Evolutionary conservation across 2,329 filamentous ascomycete species (phyloP), one percentile per base, ranked within the genome.

Genomic region (Endocalyx cinctus): DNA sequence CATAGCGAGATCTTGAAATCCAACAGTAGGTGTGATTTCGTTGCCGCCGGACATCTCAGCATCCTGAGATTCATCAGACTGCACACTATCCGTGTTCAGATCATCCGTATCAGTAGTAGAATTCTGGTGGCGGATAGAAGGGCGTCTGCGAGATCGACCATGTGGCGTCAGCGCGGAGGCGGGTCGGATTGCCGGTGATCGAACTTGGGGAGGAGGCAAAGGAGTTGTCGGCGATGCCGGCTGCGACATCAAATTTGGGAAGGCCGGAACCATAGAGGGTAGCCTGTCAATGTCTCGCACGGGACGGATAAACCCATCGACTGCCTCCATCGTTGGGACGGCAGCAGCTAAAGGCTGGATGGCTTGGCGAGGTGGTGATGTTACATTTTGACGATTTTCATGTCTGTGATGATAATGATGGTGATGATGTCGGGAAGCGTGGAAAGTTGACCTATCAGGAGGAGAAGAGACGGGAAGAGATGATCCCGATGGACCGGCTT

Each of bases 71-170:
- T 82, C 83, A 47, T 89, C 85, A n/a, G 82, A 85, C 13, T 79
- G 77, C 52, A 83, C 77, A 50, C 90, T 88, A 43, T 97, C 90
- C 10, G 81, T 79, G 51, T 87, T 87, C 42, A 84, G 74, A 57
- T 96, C 90, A 52, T 97, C 89, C 6, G 82, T 79, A 46, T 95
- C 90, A 5, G 80, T 85, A n/a, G 85, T 92, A 13, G 90, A 96
- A 42, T 84, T 78, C 53, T 95, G 88, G 52, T 96, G 90, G 38
- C 87, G 79, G 47, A 96, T 92, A 0, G 87, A 88, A 20, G 88
- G 87, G 22, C 89, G 77, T 50, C 86, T 74, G 32, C 83, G 73
- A 13, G 76, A 66, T 38, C 80, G 70, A 27, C 64, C 63, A 5
- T 69, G 64, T 3, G 73, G 68, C 3, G 70, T 71, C 15, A 71